A percentile compares a stretch with the other conserved stretches of the same genome.
These are phyloP conservation scores for Trichophyton mentagrophytes DNA, from an alignment of 2,329 filamentous ascomycete species.

Conservation along the genomic window DNA sequence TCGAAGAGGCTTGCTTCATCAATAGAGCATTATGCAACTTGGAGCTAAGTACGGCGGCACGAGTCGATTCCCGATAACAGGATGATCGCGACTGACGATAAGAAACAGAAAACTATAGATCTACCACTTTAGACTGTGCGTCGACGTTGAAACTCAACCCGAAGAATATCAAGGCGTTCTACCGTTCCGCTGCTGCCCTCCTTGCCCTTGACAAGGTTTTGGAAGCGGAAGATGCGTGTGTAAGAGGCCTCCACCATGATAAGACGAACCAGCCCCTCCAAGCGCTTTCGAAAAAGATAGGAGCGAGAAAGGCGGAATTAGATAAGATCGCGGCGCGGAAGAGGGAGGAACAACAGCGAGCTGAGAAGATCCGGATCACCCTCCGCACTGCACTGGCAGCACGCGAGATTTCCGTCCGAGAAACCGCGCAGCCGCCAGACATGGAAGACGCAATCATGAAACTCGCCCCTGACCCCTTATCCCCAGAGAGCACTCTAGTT, in stretches of 20 bases:
- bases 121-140: conserved; percentile 73
- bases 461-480: conserved; percentile 59
- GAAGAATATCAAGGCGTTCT: conserved; percentile 77
- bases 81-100: no score
- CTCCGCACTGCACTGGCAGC: conserved; percentile 55
- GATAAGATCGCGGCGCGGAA: conserved; percentile 46
- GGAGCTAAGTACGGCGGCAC: conserved; percentile 50
- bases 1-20: conserved; percentile 64
- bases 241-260: conserved; percentile 61
- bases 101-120: conserved; percentile 62
- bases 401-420: conserved; percentile 55
- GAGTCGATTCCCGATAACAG: neutral
- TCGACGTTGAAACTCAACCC: conserved; percentile 66
- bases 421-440: conserved; percentile 61
- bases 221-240: conserved; percentile 70
- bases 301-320: conserved; percentile 44
- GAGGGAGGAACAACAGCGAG: conserved; percentile 34
- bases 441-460: conserved; percentile 69
- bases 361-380: conserved; percentile 45
- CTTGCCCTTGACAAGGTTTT: conserved; percentile 62
- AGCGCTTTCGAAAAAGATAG: conserved; percentile 50
- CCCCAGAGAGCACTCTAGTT: conserved; percentile 56
- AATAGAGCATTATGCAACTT: conserved; percentile 88
- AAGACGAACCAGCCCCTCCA: conserved; percentile 54
- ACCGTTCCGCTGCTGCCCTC: conserved; percentile 67